These are phyloP conservation scores for Poa pratensis DNA, from an alignment of 176 grass and related monocot species.

Conservation along the genomic window DNA sequence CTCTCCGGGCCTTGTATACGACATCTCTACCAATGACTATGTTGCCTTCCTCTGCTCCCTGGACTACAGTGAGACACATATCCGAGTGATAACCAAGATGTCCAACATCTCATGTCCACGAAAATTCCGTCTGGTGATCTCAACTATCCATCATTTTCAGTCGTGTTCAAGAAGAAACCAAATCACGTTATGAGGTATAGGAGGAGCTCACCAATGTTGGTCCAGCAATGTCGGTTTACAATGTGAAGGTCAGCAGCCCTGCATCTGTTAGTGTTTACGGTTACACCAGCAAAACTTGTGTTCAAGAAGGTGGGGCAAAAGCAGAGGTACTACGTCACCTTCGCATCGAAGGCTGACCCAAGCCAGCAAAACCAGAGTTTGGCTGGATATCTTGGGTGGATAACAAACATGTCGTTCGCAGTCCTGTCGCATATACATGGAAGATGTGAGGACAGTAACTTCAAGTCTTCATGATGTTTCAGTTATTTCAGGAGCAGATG, in stretches of 20 bases:
- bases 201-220: slow-evolving; percentile 89
- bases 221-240: slow-evolving; percentile 56
- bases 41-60: slow-evolving; percentile 86
- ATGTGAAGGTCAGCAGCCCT: slow-evolving; percentile 63
- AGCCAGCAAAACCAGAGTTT: slow-evolving; percentile 51
- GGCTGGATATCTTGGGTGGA: slow-evolving; percentile 85
- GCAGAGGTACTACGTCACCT: slow-evolving; percentile 75
- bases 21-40: slow-evolving; percentile 77
- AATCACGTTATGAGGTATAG: slow-evolving; percentile 54
- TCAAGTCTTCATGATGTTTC: background rate
- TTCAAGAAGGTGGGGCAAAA: slow-evolving; percentile 79
- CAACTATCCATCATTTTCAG: slow-evolving; percentile 90
- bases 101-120: slow-evolving; percentile 65
- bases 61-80: slow-evolving; percentile 64
- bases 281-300: slow-evolving; percentile 62
- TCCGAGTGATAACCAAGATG: slow-evolving; percentile 79
- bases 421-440: slow-evolving; percentile 77
- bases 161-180: slow-evolving; percentile 64
- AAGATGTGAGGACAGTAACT: slow-evolving; percentile 58
- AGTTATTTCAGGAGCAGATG: slow-evolving; percentile 22
- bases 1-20: slow-evolving; percentile 83
- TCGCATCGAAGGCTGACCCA: slow-evolving; percentile 47
- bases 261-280: slow-evolving; percentile 56
- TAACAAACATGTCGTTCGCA: slow-evolving; percentile 60
- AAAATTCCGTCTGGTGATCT: slow-evolving; percentile 72